Evolutionary conservation across 2,329 filamentous ascomycete genomes (phyloP), one percentile per base, ranked within the genome.

Genomic region (Curvularia eragrostidis): DNA sequence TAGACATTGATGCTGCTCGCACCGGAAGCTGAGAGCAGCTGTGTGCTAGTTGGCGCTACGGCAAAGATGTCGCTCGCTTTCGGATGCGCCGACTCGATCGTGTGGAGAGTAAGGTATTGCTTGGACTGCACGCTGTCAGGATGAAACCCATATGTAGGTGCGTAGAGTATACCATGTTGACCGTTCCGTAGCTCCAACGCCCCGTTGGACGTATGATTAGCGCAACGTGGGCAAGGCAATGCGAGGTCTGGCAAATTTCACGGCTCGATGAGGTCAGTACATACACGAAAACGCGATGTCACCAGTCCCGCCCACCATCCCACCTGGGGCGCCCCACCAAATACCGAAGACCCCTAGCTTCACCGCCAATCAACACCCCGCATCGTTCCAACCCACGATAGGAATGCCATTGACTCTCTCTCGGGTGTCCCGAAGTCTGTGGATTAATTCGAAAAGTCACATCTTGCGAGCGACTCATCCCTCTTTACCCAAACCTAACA

Each of bases 71-170:
- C 91, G 63, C 89, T 89, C 8, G 68, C 66, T 32, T 68, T 67
- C 66, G 87, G 83, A 79, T 97, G 93, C 62, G 91, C 93, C 82
- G 93, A 86, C 75, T 96, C 91, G 76, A 97, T 87, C 42, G 93
- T 94, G 78, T 97, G 91, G 66, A 90, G 90, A 71, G 94, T 96
- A 62, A 99, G 86, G 77, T 97, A 99, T 89, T 98, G 95, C 82
- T 98, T 98, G 54, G 95, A 99, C 95, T 97, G 57, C 47, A 38
- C 39, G 21, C 4, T 32, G 48, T 73, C 56, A 69, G 60, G 23
- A 46, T 10, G 26, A 18, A 30, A 42, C 1, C 19, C 3, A 15
- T 4, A 23, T 12, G 19, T 36, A 19, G 24, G 19, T 36, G 12
- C 15, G 10, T 15, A 34, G 9, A 12, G 15, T 34, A 19, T 56